Evolutionary conservation across 768 basidiomycete genomes (phyloP).

Genomic region (Auriculariales sp.): DNA sequence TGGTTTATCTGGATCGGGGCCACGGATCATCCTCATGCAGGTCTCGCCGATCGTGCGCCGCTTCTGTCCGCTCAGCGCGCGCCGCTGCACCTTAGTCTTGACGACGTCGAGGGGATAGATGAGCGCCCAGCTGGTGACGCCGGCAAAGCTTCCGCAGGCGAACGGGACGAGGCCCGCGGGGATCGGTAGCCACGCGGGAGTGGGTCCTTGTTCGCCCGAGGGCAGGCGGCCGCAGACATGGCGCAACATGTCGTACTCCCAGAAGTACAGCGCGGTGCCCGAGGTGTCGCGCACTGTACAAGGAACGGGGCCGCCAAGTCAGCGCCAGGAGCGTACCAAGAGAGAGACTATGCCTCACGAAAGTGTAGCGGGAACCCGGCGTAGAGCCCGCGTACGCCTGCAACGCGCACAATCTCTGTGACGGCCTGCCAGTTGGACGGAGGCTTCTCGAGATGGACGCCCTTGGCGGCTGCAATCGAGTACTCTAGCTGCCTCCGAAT

Average conservation of each 20-base stretch:
- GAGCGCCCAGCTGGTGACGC: slow-evolving; percentile 61
- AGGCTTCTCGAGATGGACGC: slow-evolving; percentile 52
- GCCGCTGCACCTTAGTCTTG: slow-evolving; percentile 93
- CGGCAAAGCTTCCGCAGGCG: slow-evolving; percentile 82
- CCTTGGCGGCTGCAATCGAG: slow-evolving; percentile 72
- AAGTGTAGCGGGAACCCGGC: slow-evolving; percentile 83
- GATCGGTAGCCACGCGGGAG: slow-evolving; percentile 79
- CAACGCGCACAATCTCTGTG: slow-evolving; percentile 53
- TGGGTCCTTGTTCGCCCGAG: slow-evolving; percentile 65
- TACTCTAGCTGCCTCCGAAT: slow-evolving; percentile 86
- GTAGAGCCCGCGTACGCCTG: slow-evolving; percentile 55
- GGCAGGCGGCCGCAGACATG: slow-evolving; percentile 68
- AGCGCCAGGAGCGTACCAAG: no score
- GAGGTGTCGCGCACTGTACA: slow-evolving; percentile 70
- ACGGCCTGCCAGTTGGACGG: slow-evolving; percentile 72
- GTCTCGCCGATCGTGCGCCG: slow-evolving; percentile 64
- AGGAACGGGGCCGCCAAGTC: no score
- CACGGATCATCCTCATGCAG: slow-evolving; percentile 64
- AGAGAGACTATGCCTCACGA: slow-evolving; percentile 27
- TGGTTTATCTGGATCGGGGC: slow-evolving; percentile 66
- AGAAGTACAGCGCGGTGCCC: slow-evolving; percentile 85
- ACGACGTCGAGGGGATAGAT: slow-evolving; percentile 94
- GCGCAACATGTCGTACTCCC: slow-evolving; percentile 87
- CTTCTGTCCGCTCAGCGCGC: slow-evolving; percentile 66
- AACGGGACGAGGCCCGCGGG: slow-evolving; percentile 72